Evolutionary conservation across 345 rosid species (phyloP), one percentile per base, ranked within the genome.

Genomic region (Dipteronia dyeriana): DNA sequence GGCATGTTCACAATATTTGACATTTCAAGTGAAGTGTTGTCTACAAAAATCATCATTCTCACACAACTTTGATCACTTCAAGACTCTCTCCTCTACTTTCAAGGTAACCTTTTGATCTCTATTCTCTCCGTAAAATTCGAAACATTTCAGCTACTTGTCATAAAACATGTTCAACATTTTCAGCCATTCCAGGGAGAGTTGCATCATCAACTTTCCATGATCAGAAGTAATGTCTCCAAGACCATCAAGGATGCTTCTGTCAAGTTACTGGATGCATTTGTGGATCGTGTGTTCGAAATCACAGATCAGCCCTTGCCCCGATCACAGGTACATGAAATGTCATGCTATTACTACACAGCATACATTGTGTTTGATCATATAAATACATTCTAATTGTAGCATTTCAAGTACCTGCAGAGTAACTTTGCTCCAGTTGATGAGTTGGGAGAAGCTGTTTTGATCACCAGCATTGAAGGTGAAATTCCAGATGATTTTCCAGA

Each of bases 391-490:
- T 31, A 31, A 31, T 31, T 31, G 71, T 10, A 31, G 34, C 34
- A 19, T 65, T 61, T 41, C 43, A 4, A 41, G 5, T 45, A 31
- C 14, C 5, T 68, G 62, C 79, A 86, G 89, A 82, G 82, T 57
- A 86, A 85, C 70, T 82, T 85, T 66, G 84, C 82, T 19, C 88
- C 89, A 0, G 78, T 82, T 5, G 81, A 82, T 25, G 89, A 83
- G 73, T 45, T 83, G 66, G 75, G 72, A 67, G 79, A 79, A 77
- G 70, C 81, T 13, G 69, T 82, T 57, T 29, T 57, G 20, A 49
- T 85, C 63, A 23, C 47, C 53, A 17, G 16, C 62, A 79, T 80
- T 20, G 76, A 83, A 66, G 87, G 88, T 16, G 29, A 69, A 38
- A 79, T 86, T 68, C 91, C 91, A 0, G 64, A 43, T 23, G 87